Evolutionary conservation across 768 basidiomycete species (phyloP).

Genomic region (Boletus barrowsii): DNA sequence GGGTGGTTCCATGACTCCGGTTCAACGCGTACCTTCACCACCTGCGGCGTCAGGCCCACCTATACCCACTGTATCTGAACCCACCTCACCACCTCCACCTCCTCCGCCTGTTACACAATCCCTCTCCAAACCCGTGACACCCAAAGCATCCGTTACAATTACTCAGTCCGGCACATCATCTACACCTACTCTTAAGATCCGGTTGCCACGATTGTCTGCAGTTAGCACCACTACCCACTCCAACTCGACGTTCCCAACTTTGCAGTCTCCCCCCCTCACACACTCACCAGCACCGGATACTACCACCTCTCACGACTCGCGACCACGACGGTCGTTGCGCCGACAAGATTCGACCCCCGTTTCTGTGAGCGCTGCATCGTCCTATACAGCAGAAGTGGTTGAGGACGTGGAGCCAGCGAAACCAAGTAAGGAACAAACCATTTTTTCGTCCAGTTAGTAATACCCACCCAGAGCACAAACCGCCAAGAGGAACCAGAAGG

Average conservation of each 20-base stretch:
- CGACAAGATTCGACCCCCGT: conserved; percentile 28
- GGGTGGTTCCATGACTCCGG: conserved; percentile 1
- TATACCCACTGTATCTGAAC: conserved; percentile 18
- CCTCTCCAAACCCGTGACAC: conserved; percentile 25
- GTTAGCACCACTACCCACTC: conserved; percentile 27
- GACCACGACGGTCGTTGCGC: conserved; percentile 27
- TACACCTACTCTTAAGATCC: conserved; percentile 35
- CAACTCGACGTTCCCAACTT: conserved; percentile 13
- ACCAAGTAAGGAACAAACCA: conserved; percentile 24
- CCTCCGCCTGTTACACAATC: conserved; percentile 12
- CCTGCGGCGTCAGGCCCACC: conserved; percentile 2
- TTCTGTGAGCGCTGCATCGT: conserved; percentile 32
- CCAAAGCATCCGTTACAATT: conserved; percentile 34
- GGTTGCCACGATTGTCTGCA: conserved; percentile 30
- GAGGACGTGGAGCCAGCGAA: conserved; percentile 27
- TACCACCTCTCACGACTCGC: conserved; percentile 20
- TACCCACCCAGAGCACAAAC: conserved; percentile 19
- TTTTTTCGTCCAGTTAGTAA: not conserved
- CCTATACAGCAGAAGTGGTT: conserved; percentile 26
- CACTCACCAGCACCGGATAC: conserved; percentile 24
- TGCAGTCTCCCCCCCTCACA: conserved; percentile 21
- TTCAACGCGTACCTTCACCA: conserved; percentile 16
- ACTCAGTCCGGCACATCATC: conserved; percentile 31
- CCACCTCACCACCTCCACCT: conserved; percentile 2
- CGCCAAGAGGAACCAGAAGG: conserved; percentile 22